Evolutionary conservation across 2,329 filamentous ascomycete species (phyloP).

Genomic region (Conoideocrella luteorostrata): DNA sequence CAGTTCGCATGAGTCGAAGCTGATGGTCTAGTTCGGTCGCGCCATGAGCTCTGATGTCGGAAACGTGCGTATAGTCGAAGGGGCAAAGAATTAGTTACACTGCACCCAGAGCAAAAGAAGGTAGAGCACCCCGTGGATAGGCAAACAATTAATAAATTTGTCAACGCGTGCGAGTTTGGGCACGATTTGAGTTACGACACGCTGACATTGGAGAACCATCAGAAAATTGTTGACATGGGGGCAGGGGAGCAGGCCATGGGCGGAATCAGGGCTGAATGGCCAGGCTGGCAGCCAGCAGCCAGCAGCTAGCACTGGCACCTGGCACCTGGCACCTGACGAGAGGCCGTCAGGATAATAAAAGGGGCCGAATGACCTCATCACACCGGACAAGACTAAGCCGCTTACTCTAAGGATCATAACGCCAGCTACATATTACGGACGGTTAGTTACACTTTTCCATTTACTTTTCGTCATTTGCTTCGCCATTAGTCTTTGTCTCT

Average conservation of each 20-base stretch:
- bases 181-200: not conserved
- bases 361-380: conserved; percentile 7
- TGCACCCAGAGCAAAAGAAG: too few relatives aligned
- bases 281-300: not conserved
- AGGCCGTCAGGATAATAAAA: not conserved
- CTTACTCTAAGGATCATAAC: too few relatives aligned
- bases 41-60: too few relatives aligned
- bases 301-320: too few relatives aligned
- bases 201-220: conserved; percentile 2
- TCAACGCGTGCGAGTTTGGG: not conserved
- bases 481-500: too few relatives aligned
- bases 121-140: too few relatives aligned
- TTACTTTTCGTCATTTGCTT: too few relatives aligned
- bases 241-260: not conserved
- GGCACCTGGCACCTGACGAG: not conserved
- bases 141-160: not conserved
- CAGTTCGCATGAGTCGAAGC: not conserved
- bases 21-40: not conserved
- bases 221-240: conserved; percentile 3
- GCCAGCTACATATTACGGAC: too few relatives aligned
- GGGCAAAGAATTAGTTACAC: too few relatives aligned
- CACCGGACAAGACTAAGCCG: not conserved
- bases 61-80: too few relatives aligned
- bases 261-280: conserved; percentile 1
- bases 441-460: too few relatives aligned